These are phyloP conservation scores for Wickerhamomyces pijperi DNA, from an alignment of 805 yeast species.

Conservation along the genomic window DNA sequence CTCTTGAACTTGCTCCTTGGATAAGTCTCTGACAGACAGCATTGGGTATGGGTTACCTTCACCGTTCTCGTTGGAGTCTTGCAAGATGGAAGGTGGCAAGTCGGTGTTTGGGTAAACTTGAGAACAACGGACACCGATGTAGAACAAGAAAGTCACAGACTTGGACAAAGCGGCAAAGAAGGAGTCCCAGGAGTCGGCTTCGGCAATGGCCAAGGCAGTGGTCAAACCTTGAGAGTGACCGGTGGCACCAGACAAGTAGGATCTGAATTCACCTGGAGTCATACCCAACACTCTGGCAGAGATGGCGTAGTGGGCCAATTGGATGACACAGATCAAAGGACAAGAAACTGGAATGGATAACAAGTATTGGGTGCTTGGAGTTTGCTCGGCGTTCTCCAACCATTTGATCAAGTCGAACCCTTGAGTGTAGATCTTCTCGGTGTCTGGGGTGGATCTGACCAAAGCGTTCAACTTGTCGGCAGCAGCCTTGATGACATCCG, in stretches of 20 bases:
- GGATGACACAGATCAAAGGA: slow-evolving; percentile 95
- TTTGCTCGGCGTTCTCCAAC: slow-evolving; percentile 74
- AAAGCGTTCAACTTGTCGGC: slow-evolving; percentile 59
- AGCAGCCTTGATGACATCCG: slow-evolving; percentile 59
- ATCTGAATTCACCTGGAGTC: slow-evolving; percentile 81
- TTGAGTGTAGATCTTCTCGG: slow-evolving; percentile 83
- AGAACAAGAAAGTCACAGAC: slow-evolving; percentile 79
- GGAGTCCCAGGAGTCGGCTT: slow-evolving; percentile 74
- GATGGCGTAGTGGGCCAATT: slow-evolving; percentile 84
- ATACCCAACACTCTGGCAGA: slow-evolving; percentile 77
- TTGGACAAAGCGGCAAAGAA: slow-evolving; percentile 63
- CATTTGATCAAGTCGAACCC: slow-evolving; percentile 84
- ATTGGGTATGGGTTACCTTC: slow-evolving; percentile 97
- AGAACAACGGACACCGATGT: slow-evolving; percentile 87
- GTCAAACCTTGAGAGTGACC: slow-evolving; percentile 91
- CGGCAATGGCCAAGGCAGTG: slow-evolving; percentile 85
- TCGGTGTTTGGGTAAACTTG: slow-evolving; percentile 88
- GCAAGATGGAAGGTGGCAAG: slow-evolving; percentile 83
- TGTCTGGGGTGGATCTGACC: slow-evolving; percentile 61
- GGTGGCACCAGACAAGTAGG: slow-evolving; percentile 60
- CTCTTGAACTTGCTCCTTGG: slow-evolving; percentile 65
- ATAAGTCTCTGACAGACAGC: slow-evolving; percentile 87
- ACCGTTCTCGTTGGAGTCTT: slow-evolving; percentile 85
- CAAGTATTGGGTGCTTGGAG: slow-evolving; percentile 84
- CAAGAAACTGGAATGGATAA: slow-evolving; percentile 89